Percentiles rank a stretch among this genome's conserved stretches.
Evolutionary conservation across 1,139 yeast genomes (phyloP).

Genomic region (Spathaspora sp.): DNA sequence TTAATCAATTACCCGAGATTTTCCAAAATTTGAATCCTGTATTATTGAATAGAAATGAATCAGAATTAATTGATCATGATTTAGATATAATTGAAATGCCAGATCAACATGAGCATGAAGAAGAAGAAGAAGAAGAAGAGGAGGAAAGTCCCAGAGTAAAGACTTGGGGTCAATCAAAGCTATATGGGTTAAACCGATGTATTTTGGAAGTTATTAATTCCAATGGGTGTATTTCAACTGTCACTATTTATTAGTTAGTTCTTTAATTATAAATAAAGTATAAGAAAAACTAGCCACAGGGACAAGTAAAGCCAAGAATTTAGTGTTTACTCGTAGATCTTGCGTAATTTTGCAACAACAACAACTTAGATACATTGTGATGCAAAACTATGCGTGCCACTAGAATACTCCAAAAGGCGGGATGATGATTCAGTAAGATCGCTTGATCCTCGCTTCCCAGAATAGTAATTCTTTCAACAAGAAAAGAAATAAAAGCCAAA

Average conservation of each 20-base stretch:
- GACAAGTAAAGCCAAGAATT: no score
- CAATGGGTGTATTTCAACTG: constrained; percentile 15
- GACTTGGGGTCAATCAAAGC: constrained; percentile 55
- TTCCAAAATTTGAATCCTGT: constrained; percentile 35
- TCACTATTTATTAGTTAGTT: constrained; percentile 11
- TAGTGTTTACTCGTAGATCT: no score
- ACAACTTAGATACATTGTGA: no score
- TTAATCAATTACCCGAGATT: constrained; percentile 29
- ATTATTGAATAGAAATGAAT: constrained; percentile 48
- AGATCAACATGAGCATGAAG: constrained; percentile 11
- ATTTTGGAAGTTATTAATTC: constrained; percentile 54
- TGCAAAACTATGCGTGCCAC: no score
- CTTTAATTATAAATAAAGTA: no score
- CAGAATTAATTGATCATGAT: constrained; percentile 45
- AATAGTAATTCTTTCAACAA: not conserved
- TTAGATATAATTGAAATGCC: constrained; percentile 33
- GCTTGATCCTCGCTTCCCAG: no score
- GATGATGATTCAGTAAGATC: no score
- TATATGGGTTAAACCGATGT: constrained; percentile 45
- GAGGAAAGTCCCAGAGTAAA: constrained; percentile 17
- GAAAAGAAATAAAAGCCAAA: not conserved
- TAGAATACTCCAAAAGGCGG: no score
- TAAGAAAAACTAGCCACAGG: no score
- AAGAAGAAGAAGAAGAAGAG: constrained; percentile 2
- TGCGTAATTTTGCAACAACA: no score